Base-by-base conservation (phyloP, 768 basidiomycete species). In the Arthromyces matolae region DNA sequence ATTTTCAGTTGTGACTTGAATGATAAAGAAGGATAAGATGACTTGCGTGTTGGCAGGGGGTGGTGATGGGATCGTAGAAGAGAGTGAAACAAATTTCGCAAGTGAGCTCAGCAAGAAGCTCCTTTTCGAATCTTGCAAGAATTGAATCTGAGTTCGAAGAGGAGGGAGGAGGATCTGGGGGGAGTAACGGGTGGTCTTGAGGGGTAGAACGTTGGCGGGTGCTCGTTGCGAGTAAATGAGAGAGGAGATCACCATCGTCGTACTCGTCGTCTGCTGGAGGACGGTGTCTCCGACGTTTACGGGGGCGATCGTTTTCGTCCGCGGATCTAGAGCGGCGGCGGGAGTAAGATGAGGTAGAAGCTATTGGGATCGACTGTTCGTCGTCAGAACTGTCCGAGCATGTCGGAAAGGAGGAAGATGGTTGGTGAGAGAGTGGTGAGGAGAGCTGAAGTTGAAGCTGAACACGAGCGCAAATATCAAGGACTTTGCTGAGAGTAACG, bases 81-180 rank as follows among this genome's bases (percentile, higher is more conserved):
- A 96, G 69, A 60, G 77, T 77, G 61, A 88, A 88, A 68, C 95
- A 98, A 27, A 98, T 93, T 64, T 93, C 89, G 65, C 95, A 98
- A 16, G 81, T 84, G 45, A 95, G 75, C 55, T 93, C 86, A 9
- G 76, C 58, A 19, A 80, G 65, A 10, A 88, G 73, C 22, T 81
- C 78, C 61, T 86, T 86, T 59, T 81, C 74, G 49, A 86, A 76
- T 35, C 65, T 63, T 5, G 64, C 58, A 43, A 67, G 64, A 23
- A 61, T 52, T 42, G 64, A 40, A 22, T 62, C 58, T 23, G 55
- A 34, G 24, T 20, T 40, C 14, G 24, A 57, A 50, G 47, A n/a
- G n/a, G n/a, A n/a, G n/a, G n/a, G n/a, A n/a, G 58, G 51, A 54
- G 63, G 47, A 40, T 47, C 44, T 16, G 57, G 55, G 42, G 60